Base-by-base conservation (phyloP, 192 early-diverging fungal species). In the Umbelopsis ramanniana region DNA sequence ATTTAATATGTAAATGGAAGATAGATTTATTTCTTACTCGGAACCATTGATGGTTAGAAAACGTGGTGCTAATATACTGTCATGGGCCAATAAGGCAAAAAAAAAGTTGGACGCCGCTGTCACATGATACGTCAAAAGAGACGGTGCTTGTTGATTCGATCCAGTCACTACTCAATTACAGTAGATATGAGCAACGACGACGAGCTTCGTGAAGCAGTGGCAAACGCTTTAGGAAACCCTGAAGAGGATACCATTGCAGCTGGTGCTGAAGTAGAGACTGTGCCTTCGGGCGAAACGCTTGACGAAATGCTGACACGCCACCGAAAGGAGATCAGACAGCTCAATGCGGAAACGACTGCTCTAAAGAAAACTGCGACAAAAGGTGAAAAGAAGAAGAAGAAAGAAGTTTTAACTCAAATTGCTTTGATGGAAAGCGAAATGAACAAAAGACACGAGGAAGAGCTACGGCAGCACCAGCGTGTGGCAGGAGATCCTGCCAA, bases 321-420 rank as follows among this genome's bases (percentile, higher is more conserved):
- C 71, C 86, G 91, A 48, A 87, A 85, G 50, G 95, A 97, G 72
- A 84, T 86, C 46, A 92, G 89, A 55, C 91, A 93, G 26, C 84
- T 97, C 22, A 77, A 82, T 12, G 89, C 84, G 12, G 88, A 80
- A 45, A 83, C 92, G 22, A 93, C 89, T 0, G 83, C 79, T 1
- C 79, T 97, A n/a, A 94, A 93, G 69, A 94, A 93, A 79, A 78
- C 90, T 0, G 90, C 89, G 29, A 84, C 87, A 46, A 89, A 92
- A 48, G 90, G 89, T 50, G 89, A 95, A 83, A 97, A 97, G 84
- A 87, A 90, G 80, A 96, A 95, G 76, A 98, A 97, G 83, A 92
- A 97, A 73, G 89, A 86, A 52, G 72, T 95, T 8, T 60, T 80
- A 1, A 81, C 81, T 6, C 86, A 93, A 38, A 89, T 94, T 48